Evolutionary conservation across 2,329 filamentous ascomycete genomes (phyloP).

Genomic region (Penicillium sp.): DNA sequence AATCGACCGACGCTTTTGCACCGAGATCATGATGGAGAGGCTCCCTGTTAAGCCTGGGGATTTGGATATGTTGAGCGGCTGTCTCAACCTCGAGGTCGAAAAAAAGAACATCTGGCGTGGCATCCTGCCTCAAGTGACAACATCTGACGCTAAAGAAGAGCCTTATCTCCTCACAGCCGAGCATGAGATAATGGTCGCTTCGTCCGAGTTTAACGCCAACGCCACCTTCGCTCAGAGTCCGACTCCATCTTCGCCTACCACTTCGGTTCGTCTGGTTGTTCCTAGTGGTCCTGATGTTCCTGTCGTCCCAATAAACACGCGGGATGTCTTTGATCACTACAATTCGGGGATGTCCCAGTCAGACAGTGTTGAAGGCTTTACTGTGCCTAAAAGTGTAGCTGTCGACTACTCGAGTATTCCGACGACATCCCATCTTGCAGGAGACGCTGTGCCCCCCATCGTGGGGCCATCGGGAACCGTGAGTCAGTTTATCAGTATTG

Average conservation of each 20-base stretch:
- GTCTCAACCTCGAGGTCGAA: not conserved
- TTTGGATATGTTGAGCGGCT: not conserved
- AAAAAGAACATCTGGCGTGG: slow-evolving; percentile 2
- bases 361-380: too few species aligned
- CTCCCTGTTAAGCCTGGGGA: not conserved
- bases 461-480: not conserved
- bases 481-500: not conserved
- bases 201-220: not conserved
- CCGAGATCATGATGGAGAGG: not conserved
- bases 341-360: not conserved
- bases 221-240: not conserved
- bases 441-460: not conserved
- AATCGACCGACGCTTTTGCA: not conserved
- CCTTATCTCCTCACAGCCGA: not conserved
- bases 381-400: not conserved
- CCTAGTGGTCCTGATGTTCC: slow-evolving; percentile 1
- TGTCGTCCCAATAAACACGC: not conserved
- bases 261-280: not conserved
- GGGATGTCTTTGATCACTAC: not conserved
- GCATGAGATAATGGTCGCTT: not conserved
- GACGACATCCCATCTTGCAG: not conserved
- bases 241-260: not conserved
- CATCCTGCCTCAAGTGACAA: not conserved
- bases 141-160: not conserved
- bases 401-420: not conserved